phyloP scores from a whole-genome alignment of 495 filamentous ascomycete species.

The Xylaria sp. region DNA sequence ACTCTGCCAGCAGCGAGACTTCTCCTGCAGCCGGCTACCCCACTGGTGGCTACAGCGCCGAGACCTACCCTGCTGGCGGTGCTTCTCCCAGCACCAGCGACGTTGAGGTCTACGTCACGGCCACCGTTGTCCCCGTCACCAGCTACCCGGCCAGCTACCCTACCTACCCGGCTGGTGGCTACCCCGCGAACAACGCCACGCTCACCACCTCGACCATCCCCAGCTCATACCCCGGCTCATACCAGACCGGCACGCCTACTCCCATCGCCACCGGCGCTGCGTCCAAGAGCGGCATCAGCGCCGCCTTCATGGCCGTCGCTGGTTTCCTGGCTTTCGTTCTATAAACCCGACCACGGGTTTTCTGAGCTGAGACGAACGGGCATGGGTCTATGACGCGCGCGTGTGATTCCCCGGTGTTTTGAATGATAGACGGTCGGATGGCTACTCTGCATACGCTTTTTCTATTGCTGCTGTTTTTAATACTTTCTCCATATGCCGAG shows the following conservation, averaged over 20 bases:
- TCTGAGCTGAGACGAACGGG: not conserved
- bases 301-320: constrained; percentile 39
- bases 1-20: constrained; percentile 29
- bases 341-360: constrained; percentile 29
- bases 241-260: not conserved
- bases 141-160: constrained; percentile 27
- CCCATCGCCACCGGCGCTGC: constrained; percentile 29
- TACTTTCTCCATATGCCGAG: not conserved
- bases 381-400: constrained; percentile 18
- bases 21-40: not conserved
- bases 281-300: constrained; percentile 41
- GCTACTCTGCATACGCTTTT: constrained; percentile 9
- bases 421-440: constrained; percentile 15
- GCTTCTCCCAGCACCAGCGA: constrained; percentile 37
- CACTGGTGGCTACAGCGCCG: not conserved
- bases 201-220: constrained; percentile 7
- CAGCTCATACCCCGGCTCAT: constrained; percentile 11
- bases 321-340: constrained; percentile 41
- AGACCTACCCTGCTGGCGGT: constrained; percentile 20
- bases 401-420: constrained; percentile 1
- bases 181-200: constrained; percentile 27
- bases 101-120: constrained; percentile 30
- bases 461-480: not conserved
- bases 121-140: constrained; percentile 31
- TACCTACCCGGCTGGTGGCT: constrained; percentile 20